A percentile compares a stretch with the other conserved stretches of the same genome.
Conservation (phyloP, 148 eudicot species). For the Chenopodium suecicum region DNA sequence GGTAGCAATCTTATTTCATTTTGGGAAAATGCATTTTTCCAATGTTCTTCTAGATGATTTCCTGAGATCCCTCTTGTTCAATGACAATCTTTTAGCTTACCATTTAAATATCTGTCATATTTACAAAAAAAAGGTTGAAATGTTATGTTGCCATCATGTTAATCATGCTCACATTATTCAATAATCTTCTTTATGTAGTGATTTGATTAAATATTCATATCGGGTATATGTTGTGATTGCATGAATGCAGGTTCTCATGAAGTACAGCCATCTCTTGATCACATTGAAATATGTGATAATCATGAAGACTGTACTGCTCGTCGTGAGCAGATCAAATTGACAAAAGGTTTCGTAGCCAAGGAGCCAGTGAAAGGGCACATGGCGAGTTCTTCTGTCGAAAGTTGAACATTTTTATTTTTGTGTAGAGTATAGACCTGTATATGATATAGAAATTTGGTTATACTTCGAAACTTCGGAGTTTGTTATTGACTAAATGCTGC, state of each 20-base stretch:
- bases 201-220: neutral
- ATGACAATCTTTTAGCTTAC: no score
- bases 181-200: no score
- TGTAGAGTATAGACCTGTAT: neutral
- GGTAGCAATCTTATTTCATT: no score
- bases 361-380: conserved; percentile 95
- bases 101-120: no score
- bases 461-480: neutral
- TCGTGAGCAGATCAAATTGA: conserved; percentile 71
- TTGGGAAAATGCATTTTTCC: no score
- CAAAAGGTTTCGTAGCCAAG: conserved; percentile 93
- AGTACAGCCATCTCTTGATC: conserved; percentile 46
- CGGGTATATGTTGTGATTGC: neutral
- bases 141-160: no score
- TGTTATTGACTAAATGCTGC: neutral
- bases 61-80: no score
- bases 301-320: conserved; percentile 78
- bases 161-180: neutral
- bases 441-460: neutral
- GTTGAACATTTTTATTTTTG: neutral
- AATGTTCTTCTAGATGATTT: no score
- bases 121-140: no score
- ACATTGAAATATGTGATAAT: conserved; percentile 62
- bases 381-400: conserved; percentile 58
- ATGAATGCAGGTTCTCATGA: conserved; percentile 73